phyloP scores from a whole-genome alignment of 1,284 basidiomycete species.

The Trichosporon sp. region DNA sequence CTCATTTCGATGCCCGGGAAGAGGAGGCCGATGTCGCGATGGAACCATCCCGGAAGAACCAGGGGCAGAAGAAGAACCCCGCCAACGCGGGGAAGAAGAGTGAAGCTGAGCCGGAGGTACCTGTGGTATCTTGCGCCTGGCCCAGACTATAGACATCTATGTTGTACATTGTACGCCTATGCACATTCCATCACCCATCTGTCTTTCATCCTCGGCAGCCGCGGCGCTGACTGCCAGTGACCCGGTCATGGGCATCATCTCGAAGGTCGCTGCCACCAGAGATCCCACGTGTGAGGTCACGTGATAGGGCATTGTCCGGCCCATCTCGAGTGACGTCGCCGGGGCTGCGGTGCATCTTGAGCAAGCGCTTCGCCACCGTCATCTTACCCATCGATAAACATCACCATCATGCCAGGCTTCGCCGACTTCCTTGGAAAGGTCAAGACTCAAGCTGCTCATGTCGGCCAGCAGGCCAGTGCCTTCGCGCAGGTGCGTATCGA shows the following conservation, averaged over 20 bases:
- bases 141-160: neutral
- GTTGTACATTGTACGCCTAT: slow-evolving; percentile 12
- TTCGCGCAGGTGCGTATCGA: slow-evolving; percentile 40
- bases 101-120: neutral
- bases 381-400: slow-evolving; percentile 7
- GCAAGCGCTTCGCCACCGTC: neutral
- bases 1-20: neutral
- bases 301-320: neutral
- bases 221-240: too few species aligned
- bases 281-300: neutral
- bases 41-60: neutral
- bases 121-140: slow-evolving; percentile 3
- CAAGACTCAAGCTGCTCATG: slow-evolving; percentile 32
- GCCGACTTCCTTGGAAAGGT: slow-evolving; percentile 41
- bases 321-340: slow-evolving; percentile 8
- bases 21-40: neutral
- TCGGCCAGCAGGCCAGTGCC: slow-evolving; percentile 39
- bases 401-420: slow-evolving; percentile 26
- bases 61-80: neutral
- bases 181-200: neutral
- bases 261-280: too few species aligned
- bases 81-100: neutral
- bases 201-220: neutral
- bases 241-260: too few species aligned
- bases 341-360: neutral